phyloP scores from a whole-genome alignment of 345 rosid species.

The Alliaria petiolata region DNA sequence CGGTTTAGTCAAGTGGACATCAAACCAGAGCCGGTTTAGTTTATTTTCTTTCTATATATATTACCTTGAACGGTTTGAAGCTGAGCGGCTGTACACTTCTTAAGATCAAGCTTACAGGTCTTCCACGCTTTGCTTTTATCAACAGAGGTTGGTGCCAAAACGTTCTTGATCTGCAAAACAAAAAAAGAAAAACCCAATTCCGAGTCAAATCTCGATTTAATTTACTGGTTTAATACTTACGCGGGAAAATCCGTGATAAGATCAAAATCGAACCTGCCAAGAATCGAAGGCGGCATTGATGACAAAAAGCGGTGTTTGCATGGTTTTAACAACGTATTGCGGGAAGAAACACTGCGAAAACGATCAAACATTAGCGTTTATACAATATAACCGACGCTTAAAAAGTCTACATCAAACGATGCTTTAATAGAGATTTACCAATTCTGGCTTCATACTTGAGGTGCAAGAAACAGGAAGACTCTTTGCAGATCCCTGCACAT shows the following conservation, averaged over 20 bases:
- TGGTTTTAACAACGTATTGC: slow-evolving; percentile 51
- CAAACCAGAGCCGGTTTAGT: background rate
- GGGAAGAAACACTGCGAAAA: slow-evolving; percentile 92
- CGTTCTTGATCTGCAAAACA: slow-evolving; percentile 60
- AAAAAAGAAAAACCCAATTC: too few relatives aligned
- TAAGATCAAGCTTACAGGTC: slow-evolving; percentile 65
- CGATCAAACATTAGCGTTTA: background rate
- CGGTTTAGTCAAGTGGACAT: background rate
- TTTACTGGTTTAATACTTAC: background rate
- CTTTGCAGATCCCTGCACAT: slow-evolving; percentile 66
- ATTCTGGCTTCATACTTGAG: slow-evolving; percentile 54
- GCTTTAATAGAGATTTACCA: slow-evolving; percentile 38
- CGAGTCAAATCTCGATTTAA: background rate
- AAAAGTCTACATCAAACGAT: background rate
- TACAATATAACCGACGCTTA: background rate
- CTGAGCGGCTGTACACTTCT: slow-evolving; percentile 56
- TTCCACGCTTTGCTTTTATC: slow-evolving; percentile 70
- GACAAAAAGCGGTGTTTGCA: slow-evolving; percentile 77
- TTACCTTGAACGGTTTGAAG: slow-evolving; percentile 73
- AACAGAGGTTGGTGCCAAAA: slow-evolving; percentile 71
- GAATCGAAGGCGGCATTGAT: slow-evolving; percentile 86
- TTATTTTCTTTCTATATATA: background rate
- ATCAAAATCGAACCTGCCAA: slow-evolving; percentile 65
- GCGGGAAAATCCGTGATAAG: background rate
- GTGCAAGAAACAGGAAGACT: slow-evolving; percentile 80